phyloP scores from a whole-genome alignment of 495 filamentous ascomycete genomes.

The Cercophora samala region DNA sequence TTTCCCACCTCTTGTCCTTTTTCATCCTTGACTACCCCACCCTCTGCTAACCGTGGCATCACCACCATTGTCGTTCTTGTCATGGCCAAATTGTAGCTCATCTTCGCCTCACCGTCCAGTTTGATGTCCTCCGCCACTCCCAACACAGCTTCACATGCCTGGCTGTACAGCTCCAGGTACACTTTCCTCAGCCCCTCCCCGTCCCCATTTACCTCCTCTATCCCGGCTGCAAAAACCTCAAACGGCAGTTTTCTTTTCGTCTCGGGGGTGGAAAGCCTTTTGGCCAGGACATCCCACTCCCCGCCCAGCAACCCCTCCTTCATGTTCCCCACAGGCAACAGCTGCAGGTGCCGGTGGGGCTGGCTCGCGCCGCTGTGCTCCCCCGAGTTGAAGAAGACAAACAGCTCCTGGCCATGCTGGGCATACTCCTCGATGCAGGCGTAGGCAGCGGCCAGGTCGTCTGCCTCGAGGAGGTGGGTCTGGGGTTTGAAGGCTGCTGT shows the following conservation, averaged over 20 bases:
- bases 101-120: slow-evolving; percentile 47
- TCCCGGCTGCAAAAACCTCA: slow-evolving; percentile 21
- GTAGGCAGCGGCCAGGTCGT: slow-evolving; percentile 64
- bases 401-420: slow-evolving; percentile 49
- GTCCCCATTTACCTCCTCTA: slow-evolving; percentile 2
- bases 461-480: slow-evolving; percentile 62
- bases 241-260: slow-evolving; percentile 36
- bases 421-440: slow-evolving; percentile 61
- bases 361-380: slow-evolving; percentile 74
- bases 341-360: slow-evolving; percentile 75
- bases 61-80: slow-evolving; percentile 66
- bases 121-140: slow-evolving; percentile 14
- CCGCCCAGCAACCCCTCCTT: slow-evolving; percentile 44
- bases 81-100: slow-evolving; percentile 80
- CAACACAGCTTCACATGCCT: slow-evolving; percentile 40
- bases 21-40: slow-evolving; percentile 20
- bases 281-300: slow-evolving; percentile 54
- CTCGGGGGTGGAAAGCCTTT: slow-evolving; percentile 32
- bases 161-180: slow-evolving; percentile 52
- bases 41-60: slow-evolving; percentile 57
- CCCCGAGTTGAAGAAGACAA: slow-evolving; percentile 83
- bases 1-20: slow-evolving; percentile 51
- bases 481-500: slow-evolving; percentile 65
- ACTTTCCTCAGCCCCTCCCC: slow-evolving; percentile 29
- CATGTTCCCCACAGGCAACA: slow-evolving; percentile 70